phyloP scores from a whole-genome alignment of 306 rosid species.

The Quercus agrifolia region DNA sequence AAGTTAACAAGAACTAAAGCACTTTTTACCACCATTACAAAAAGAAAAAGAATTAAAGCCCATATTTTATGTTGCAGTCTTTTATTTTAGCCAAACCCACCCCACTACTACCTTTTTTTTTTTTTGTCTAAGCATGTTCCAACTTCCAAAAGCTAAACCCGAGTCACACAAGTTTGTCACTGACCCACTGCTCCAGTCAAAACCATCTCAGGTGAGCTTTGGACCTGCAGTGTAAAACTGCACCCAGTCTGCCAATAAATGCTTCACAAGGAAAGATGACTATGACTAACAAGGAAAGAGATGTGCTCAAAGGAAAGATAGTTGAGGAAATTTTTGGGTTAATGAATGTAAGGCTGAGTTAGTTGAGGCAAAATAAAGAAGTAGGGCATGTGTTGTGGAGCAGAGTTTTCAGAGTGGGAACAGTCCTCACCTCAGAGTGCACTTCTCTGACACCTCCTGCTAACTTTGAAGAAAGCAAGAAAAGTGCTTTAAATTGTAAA shows the following conservation, averaged over 20 bases:
- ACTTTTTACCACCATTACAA: no score
- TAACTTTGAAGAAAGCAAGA: slow-evolving; percentile 27
- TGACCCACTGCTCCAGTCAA: slow-evolving; percentile 3
- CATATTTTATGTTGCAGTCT: no score
- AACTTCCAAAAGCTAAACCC: not conserved
- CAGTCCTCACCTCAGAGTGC: slow-evolving; percentile 68
- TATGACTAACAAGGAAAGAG: slow-evolving; percentile 39
- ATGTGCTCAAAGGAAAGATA: slow-evolving; percentile 26
- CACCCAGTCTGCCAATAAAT: slow-evolving; percentile 32
- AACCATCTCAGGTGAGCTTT: slow-evolving; percentile 38
- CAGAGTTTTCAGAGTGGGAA: slow-evolving; percentile 56
- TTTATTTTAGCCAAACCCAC: no score
- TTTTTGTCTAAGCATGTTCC: not conserved
- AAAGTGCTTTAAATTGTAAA: slow-evolving; percentile 62
- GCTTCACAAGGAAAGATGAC: slow-evolving; percentile 30
- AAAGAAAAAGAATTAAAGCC: no score
- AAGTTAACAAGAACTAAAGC: no score
- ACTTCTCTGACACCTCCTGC: slow-evolving; percentile 58
- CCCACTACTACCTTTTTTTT: not conserved
- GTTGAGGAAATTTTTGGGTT: slow-evolving; percentile 40
- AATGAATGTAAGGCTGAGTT: slow-evolving; percentile 46
- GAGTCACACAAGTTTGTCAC: not conserved
- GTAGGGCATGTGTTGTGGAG: slow-evolving; percentile 62
- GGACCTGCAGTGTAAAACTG: slow-evolving; percentile 24
- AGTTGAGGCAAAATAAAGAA: slow-evolving; percentile 47